These are phyloP conservation scores for Vaccinium macrocarpon DNA, from an alignment of 148 eudicot species.

Conservation along the genomic window DNA sequence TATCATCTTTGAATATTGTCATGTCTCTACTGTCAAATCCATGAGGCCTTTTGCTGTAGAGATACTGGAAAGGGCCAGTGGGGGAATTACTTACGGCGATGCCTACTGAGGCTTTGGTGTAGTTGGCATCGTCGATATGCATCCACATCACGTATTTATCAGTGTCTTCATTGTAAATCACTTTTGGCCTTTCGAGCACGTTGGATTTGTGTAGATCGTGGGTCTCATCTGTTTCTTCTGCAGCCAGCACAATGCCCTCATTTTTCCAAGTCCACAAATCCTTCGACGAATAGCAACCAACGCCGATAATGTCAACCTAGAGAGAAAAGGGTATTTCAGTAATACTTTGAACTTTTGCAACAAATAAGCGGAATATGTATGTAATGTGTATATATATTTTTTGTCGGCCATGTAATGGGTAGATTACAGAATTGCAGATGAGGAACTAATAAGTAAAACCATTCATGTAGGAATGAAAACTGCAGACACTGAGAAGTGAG, in stretches of 20 bases:
- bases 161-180: conserved; percentile 66
- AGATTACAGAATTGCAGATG: neutral
- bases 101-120: conserved; percentile 89
- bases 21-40: conserved; percentile 90
- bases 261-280: conserved; percentile 97
- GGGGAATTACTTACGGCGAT: conserved; percentile 71
- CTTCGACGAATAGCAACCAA: conserved; percentile 96
- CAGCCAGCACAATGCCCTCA: conserved; percentile 85
- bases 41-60: conserved; percentile 79
- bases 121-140: conserved; percentile 89
- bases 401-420: neutral
- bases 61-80: conserved; percentile 80
- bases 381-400: neutral
- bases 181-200: conserved; percentile 97
- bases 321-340: neutral
- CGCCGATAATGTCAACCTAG: conserved; percentile 92
- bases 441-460: neutral
- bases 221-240: conserved; percentile 69
- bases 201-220: conserved; percentile 90
- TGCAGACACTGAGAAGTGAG: neutral
- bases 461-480: neutral
- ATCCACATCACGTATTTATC: conserved; percentile 96
- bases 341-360: neutral
- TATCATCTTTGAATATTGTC: conserved; percentile 92
- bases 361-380: neutral